A percentile compares a stretch with the other conserved stretches of the same genome.
Conservation (phyloP, 495 filamentous ascomycete genomes). For the Achaetomiella virescens region DNA sequence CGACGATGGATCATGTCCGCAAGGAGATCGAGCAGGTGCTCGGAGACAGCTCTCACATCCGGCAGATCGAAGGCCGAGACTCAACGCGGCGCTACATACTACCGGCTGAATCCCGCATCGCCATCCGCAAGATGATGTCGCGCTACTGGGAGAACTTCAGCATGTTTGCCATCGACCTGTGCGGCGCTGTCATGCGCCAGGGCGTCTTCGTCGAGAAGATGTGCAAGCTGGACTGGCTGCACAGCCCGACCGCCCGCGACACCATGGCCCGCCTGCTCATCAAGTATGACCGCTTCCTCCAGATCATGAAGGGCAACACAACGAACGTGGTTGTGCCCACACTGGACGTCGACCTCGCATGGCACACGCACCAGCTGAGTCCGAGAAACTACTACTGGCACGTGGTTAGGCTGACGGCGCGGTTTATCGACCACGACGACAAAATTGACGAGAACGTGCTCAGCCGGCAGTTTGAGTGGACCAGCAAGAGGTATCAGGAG, state of each 20-base stretch:
- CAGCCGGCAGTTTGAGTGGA: conserved; percentile 65
- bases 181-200: conserved; percentile 75
- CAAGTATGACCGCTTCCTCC: conserved; percentile 67
- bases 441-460: conserved; percentile 64
- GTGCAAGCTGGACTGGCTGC: conserved; percentile 71
- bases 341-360: conserved; percentile 80
- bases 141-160: conserved; percentile 73
- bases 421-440: conserved; percentile 81
- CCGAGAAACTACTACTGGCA: conserved; percentile 58
- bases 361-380: conserved; percentile 66
- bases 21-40: conserved; percentile 40
- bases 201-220: conserved; percentile 78
- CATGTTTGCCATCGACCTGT: conserved; percentile 66
- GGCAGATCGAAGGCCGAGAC: conserved; percentile 23
- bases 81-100: conserved; percentile 13
- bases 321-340: conserved; percentile 65
- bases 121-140: conserved; percentile 67
- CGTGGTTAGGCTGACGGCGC: conserved; percentile 32
- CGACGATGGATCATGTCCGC: conserved; percentile 40
- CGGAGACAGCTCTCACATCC: conserved; percentile 19
- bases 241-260: conserved; percentile 53
- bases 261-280: conserved; percentile 62
- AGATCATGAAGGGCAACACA: conserved; percentile 53
- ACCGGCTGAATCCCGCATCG: conserved; percentile 35
- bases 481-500: conserved; percentile 61